Base-by-base conservation (phyloP, 2,329 filamentous ascomycete genomes). In the Teratosphaeria nubilosa region DNA sequence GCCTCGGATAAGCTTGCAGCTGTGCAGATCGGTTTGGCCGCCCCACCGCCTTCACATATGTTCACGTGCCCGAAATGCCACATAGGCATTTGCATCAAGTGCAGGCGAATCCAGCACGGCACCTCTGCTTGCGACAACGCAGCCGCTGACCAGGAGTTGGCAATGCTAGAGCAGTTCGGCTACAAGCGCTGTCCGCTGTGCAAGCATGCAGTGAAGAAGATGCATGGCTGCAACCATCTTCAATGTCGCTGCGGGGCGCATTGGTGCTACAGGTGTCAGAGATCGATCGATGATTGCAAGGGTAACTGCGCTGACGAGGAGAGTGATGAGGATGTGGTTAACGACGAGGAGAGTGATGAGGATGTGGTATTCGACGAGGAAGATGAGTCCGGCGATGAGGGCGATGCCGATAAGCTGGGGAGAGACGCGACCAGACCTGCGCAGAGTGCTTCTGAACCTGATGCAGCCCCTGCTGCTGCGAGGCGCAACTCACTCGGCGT, bases 141-240 rank as follows among this genome's bases (percentile, higher is more conserved):
- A 4, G 72, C 74, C 32, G 58, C 73, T 24, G 72, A 77, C 20
- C 62, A 69, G 5, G 68, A 69, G 52, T 27, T 72, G 2, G 68
- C 70, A 5, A 64, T 77, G 34, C 67, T 81, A 1, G 68, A 70
- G 53, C 69, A 66, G 50, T 78, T 74, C 69, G 74, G 76, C 3
- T 77, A 79, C 65, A 81, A 79, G 64, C 70, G 72, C 9, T 82
- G 79, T 57, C 79, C 79, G 0, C 75, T 75, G 56, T 81, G 79
- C 60, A 70, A 72, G 1, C 70, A 75, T n/a, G 78, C 75, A 9
- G 67, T 81, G 16, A 72, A 73, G 60, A 73, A 73, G 56, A 78
- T 80, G 74, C 76, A 64, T 59, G 79, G 79, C 6, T 82, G 79
- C 62, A 65, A 66, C 34, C 76, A 79, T 54, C 75, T 81, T 62